These are phyloP conservation scores for Chytriomyces sp. DNA, from an alignment of 192 early-diverging fungal genomes.

Conservation along the genomic window DNA sequence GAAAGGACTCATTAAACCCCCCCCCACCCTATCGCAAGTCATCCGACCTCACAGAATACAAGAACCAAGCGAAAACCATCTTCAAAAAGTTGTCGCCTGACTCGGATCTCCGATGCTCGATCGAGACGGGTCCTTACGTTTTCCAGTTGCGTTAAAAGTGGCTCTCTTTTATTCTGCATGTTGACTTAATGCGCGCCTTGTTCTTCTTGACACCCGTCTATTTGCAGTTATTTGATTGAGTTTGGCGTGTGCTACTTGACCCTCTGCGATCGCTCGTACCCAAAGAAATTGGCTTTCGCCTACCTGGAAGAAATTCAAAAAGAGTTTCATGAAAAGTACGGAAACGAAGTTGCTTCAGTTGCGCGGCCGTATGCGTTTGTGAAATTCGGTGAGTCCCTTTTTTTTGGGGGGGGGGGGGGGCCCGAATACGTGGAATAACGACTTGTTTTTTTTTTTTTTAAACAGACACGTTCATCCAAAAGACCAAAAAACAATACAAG, in stretches of 20 bases:
- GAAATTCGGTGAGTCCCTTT: conserved; percentile 75
- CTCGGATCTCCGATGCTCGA: conserved; percentile 89
- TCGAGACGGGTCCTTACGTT: conserved; percentile 85
- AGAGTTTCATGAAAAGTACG: conserved; percentile 93
- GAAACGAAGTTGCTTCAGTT: conserved; percentile 83
- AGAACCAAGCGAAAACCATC: conserved; percentile 85
- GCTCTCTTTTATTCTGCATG: conserved; percentile 10
- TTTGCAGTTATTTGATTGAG: conserved; percentile 86
- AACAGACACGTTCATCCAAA: conserved; percentile 96
- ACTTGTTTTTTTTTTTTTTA: not conserved
- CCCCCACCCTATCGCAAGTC: not conserved
- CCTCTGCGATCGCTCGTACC: conserved; percentile 92
- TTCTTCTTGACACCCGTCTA: not conserved
- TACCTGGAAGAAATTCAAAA: conserved; percentile 94
- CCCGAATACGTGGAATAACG: too few species aligned
- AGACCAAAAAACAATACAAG: conserved; percentile 95
- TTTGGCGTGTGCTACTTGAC: conserved; percentile 92
- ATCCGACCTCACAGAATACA: conserved; percentile 86
- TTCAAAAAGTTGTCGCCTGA: conserved; percentile 85
- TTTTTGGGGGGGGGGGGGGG: not conserved
- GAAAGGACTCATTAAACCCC: too few species aligned
- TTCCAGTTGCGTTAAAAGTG: conserved; percentile 69
- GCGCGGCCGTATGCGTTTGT: conserved; percentile 97
- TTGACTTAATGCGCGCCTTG: not conserved
- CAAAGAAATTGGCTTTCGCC: conserved; percentile 85